Conservation (phyloP, 2,329 filamentous ascomycete species). For the Purpureocillium lavendulum region DNA sequence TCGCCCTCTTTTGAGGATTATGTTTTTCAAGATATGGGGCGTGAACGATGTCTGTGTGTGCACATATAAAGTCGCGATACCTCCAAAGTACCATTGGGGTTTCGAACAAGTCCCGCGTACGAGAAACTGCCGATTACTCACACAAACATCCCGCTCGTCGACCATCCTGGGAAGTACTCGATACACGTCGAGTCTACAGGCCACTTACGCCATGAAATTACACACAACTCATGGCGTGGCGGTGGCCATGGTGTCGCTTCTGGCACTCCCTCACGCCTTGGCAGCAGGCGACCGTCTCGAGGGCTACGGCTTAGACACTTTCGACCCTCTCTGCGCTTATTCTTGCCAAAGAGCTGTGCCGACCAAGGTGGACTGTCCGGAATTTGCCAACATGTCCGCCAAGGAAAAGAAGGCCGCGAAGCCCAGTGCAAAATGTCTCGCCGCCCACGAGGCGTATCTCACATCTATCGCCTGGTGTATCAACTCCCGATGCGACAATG, state of each 20-base stretch:
- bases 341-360: background rate
- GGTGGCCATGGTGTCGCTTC: background rate
- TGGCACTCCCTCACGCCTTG: background rate
- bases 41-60: no score
- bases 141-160: no score
- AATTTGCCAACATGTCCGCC: conserved; percentile 1
- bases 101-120: no score
- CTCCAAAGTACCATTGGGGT: no score
- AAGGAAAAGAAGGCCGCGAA: no score
- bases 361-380: background rate
- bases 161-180: no score
- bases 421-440: background rate
- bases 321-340: background rate
- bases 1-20: no score
- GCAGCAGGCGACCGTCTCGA: background rate
- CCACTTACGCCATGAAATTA: background rate
- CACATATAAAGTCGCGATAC: no score
- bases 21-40: no score
- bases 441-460: background rate
- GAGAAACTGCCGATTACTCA: no score
- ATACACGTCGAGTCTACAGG: no score
- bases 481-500: background rate
- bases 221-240: background rate
- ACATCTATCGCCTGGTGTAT: conserved; percentile 1
- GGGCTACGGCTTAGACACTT: background rate